These are phyloP conservation scores for Trichomonas tenax DNA, from an alignment of 208 protist species.

Conservation along the genomic window DNA sequence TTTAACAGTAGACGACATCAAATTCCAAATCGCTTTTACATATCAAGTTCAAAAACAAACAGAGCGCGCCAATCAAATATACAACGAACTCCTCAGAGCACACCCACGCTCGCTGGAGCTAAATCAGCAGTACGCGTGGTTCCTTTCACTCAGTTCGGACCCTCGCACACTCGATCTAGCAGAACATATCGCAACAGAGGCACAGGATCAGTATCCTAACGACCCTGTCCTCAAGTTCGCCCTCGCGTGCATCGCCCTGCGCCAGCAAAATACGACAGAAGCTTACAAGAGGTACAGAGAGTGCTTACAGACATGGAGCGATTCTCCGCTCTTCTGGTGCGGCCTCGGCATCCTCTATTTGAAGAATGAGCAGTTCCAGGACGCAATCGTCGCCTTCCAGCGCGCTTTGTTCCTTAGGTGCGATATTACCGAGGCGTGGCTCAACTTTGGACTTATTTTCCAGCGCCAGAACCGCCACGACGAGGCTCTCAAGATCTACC, in stretches of 20 bases:
- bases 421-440: background rate
- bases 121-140: background rate
- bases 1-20: background rate
- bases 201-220: background rate
- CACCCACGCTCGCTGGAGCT: background rate
- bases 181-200: background rate
- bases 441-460: background rate
- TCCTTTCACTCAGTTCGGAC: background rate
- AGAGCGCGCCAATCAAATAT: background rate
- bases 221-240: background rate
- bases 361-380: background rate
- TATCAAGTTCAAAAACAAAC: background rate
- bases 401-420: background rate
- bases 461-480: background rate
- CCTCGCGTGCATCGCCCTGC: background rate
- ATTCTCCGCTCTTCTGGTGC: slow-evolving; percentile 10
- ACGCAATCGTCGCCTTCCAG: background rate
- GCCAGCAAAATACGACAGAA: background rate
- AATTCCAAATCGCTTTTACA: background rate
- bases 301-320: background rate
- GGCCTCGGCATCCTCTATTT: background rate
- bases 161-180: background rate
- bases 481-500: background rate
- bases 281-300: background rate
- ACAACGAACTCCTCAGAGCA: background rate